These are phyloP conservation scores for Aechmea fasciata DNA, from an alignment of 176 grass and related monocot genomes.

Conservation along the genomic window DNA sequence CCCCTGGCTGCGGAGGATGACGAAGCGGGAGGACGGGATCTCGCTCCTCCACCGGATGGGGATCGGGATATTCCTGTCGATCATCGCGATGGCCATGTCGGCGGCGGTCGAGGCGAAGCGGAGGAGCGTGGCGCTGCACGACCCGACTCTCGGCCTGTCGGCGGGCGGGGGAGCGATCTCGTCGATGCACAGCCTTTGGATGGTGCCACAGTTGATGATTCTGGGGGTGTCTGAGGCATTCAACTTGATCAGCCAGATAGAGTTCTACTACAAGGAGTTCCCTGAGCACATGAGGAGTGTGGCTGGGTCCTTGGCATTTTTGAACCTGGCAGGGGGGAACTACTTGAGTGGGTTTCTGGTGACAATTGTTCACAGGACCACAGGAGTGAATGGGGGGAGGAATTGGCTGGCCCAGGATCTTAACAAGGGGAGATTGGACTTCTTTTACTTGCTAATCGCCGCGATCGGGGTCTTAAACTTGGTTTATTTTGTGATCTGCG, in stretches of 20 bases:
- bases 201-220: slow-evolving; percentile 83
- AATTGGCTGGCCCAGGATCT: slow-evolving; percentile 90
- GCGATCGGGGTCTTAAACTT: slow-evolving; percentile 78
- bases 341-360: slow-evolving; percentile 86
- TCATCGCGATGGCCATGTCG: slow-evolving; percentile 64
- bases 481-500: slow-evolving; percentile 66
- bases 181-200: slow-evolving; percentile 78
- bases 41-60: slow-evolving; percentile 76
- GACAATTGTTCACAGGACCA: slow-evolving; percentile 46
- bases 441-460: slow-evolving; percentile 82
- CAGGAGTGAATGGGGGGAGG: slow-evolving; percentile 16
- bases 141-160: slow-evolving; percentile 32
- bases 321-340: slow-evolving; percentile 70
- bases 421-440: slow-evolving; percentile 69
- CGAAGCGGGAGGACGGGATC: slow-evolving; percentile 46
- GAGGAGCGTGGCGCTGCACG: slow-evolving; percentile 36
- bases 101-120: slow-evolving; percentile 55
- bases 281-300: slow-evolving; percentile 97
- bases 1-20: slow-evolving; percentile 37
- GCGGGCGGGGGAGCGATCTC: slow-evolving; percentile 49
- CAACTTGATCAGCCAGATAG: slow-evolving; percentile 97
- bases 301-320: slow-evolving; percentile 75
- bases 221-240: slow-evolving; percentile 84
- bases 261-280: slow-evolving; percentile 99
- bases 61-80: slow-evolving; percentile 80